phyloP scores from a whole-genome alignment of 2,329 filamentous ascomycete genomes.

The Podosphaera aphanis region DNA sequence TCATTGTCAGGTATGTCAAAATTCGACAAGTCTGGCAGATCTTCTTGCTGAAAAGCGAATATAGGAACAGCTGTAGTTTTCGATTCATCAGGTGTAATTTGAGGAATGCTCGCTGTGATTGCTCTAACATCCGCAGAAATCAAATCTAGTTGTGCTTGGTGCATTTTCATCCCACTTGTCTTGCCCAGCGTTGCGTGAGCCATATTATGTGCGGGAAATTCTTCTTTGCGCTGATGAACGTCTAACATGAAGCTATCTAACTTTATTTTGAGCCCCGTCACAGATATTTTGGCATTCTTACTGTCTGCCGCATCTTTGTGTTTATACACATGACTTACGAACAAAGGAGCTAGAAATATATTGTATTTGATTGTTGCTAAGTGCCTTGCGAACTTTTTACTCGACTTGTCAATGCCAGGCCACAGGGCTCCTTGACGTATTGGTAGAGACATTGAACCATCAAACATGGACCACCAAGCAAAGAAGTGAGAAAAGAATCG shows the following conservation, averaged over 20 bases:
- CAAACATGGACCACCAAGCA: constrained; percentile 92
- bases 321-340: constrained; percentile 93
- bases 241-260: constrained; percentile 96
- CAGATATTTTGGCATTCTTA: constrained; percentile 53
- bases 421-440: constrained; percentile 80
- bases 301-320: constrained; percentile 89
- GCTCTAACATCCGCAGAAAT: constrained; percentile 80
- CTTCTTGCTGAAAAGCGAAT: constrained; percentile 28
- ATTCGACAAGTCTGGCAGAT: constrained; percentile 50
- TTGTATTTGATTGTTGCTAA: constrained; percentile 98
- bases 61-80: constrained; percentile 30
- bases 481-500: constrained; percentile 98
- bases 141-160: constrained; percentile 80
- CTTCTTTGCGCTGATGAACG: constrained; percentile 77
- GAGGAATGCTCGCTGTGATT: constrained; percentile 71
- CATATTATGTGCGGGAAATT: constrained; percentile 63
- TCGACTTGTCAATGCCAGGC: constrained; percentile 83
- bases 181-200: constrained; percentile 53
- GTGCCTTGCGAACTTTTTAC: constrained; percentile 94
- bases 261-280: constrained; percentile 87
- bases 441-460: constrained; percentile 79
- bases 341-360: constrained; percentile 70
- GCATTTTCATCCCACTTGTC: constrained; percentile 86
- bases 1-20: constrained; percentile 95
- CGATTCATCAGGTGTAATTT: constrained; percentile 55